Conservation (phyloP, 768 basidiomycete genomes). For the Leccinum aurantiacum region DNA sequence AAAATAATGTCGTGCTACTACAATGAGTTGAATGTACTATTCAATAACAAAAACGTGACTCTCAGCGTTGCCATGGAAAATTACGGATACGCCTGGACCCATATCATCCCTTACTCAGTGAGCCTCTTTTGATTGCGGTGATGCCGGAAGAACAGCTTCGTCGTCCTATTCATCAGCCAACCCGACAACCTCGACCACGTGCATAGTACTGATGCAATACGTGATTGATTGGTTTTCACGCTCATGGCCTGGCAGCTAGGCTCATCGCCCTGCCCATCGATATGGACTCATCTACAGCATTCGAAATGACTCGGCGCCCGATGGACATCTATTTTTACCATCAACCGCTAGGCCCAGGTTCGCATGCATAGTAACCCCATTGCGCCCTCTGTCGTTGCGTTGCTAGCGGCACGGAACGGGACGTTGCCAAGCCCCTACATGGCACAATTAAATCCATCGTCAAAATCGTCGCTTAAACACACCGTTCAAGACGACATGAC, state of each 20-base stretch:
- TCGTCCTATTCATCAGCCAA: not conserved
- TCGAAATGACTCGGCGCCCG: not conserved
- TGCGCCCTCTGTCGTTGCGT: not conserved
- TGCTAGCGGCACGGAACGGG: too few species aligned
- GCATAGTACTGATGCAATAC: not conserved
- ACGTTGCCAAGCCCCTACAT: too few species aligned
- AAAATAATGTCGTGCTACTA: slow-evolving; percentile 5
- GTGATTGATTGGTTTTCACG: not conserved
- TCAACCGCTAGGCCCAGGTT: not conserved
- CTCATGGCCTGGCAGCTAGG: not conserved
- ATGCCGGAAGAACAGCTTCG: not conserved
- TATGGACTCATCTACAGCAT: not conserved
- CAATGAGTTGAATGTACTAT: not conserved
- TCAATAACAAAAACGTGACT: not conserved
- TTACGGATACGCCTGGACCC: not conserved
- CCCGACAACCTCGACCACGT: not conserved
- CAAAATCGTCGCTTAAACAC: too few species aligned
- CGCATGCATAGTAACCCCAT: slow-evolving; percentile 5
- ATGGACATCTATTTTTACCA: not conserved
- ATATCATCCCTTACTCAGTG: not conserved
- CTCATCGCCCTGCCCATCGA: not conserved
- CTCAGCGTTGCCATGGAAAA: not conserved
- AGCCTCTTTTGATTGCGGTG: slow-evolving; percentile 1
- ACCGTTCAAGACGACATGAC: not conserved
- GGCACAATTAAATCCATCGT: too few species aligned